Conservation (phyloP, 2,329 filamentous ascomycete genomes). For the Fusarium subglutinans region DNA sequence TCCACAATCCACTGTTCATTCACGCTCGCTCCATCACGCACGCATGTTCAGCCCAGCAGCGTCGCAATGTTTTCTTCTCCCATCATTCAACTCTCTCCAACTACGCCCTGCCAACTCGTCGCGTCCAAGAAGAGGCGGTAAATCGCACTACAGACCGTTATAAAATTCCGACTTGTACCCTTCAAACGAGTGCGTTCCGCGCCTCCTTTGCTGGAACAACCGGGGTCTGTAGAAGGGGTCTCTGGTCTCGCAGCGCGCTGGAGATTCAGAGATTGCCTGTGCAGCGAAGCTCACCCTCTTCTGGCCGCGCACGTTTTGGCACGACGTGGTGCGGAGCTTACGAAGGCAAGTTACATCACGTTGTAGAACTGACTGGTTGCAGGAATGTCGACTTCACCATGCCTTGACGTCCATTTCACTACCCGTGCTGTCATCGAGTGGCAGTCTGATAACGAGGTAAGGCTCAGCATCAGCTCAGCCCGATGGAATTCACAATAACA, state of each 20-base stretch:
- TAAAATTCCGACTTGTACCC: slow-evolving; percentile 25
- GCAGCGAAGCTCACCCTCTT: slow-evolving; percentile 28
- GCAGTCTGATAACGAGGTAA: not conserved
- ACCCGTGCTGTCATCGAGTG: slow-evolving; percentile 13
- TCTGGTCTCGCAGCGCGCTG: slow-evolving; percentile 25
- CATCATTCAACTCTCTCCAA: not conserved
- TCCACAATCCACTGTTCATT: not conserved
- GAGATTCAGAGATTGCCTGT: slow-evolving; percentile 19
- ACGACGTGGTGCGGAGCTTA: not conserved
- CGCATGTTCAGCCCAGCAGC: not conserved
- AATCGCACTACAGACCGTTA: slow-evolving; percentile 16
- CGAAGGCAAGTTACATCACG: not conserved
- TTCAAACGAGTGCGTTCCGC: slow-evolving; percentile 8
- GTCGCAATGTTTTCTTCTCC: not conserved
- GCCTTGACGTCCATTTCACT: slow-evolving; percentile 4
- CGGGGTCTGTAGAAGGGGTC: slow-evolving; percentile 25
- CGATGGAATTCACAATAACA: not conserved
- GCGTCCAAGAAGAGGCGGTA: slow-evolving; percentile 12
- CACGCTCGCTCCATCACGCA: not conserved
- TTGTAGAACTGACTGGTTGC: not conserved
- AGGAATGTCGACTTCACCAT: slow-evolving; percentile 15
- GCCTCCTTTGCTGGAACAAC: slow-evolving; percentile 23
- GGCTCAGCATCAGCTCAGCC: not conserved
- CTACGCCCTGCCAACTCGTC: not conserved
- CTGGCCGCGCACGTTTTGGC: not conserved